phyloP scores from a whole-genome alignment of 768 basidiomycete genomes.

The Lentinula boryana region DNA sequence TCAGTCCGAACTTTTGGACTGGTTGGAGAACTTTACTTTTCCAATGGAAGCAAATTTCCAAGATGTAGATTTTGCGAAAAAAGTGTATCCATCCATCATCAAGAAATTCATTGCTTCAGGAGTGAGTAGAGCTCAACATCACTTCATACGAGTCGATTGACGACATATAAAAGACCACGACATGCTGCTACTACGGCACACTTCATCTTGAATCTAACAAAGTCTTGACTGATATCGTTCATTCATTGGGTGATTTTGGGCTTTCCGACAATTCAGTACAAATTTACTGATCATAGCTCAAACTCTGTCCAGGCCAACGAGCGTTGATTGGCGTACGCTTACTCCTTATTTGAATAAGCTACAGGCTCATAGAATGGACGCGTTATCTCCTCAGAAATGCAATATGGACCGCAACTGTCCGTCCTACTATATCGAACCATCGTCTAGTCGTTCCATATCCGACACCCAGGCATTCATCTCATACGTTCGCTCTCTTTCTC shows the following conservation, averaged over 20 bases:
- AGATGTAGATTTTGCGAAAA: constrained; percentile 62
- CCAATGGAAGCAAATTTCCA: constrained; percentile 78
- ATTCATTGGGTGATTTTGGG: constrained; percentile 35
- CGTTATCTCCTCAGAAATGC: constrained; percentile 55
- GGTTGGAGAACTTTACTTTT: constrained; percentile 83
- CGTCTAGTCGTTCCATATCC: constrained; percentile 48
- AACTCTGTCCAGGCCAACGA: constrained; percentile 52
- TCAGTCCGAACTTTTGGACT: constrained; percentile 82
- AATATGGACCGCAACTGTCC: constrained; percentile 82
- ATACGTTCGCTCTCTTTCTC: constrained; percentile 57
- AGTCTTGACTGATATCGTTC: constrained; percentile 70
- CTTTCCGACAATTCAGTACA: neutral
- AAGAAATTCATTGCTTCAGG: constrained; percentile 65
- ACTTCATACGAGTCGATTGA: constrained; percentile 4
- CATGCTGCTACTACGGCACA: constrained; percentile 87
- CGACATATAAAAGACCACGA: constrained; percentile 66
- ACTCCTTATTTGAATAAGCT: neutral
- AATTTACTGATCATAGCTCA: neutral
- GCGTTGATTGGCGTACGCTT: constrained; percentile 77
- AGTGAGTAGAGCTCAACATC: constrained; percentile 38
- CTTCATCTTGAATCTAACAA: constrained; percentile 79
- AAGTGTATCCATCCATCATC: constrained; percentile 67
- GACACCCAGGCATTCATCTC: constrained; percentile 61
- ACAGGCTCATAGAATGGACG: neutral
- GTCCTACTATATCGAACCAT: constrained; percentile 63